These are phyloP conservation scores for Ministeria vibrans DNA, from an alignment of 78 protist genomes.

Conservation along the genomic window DNA sequence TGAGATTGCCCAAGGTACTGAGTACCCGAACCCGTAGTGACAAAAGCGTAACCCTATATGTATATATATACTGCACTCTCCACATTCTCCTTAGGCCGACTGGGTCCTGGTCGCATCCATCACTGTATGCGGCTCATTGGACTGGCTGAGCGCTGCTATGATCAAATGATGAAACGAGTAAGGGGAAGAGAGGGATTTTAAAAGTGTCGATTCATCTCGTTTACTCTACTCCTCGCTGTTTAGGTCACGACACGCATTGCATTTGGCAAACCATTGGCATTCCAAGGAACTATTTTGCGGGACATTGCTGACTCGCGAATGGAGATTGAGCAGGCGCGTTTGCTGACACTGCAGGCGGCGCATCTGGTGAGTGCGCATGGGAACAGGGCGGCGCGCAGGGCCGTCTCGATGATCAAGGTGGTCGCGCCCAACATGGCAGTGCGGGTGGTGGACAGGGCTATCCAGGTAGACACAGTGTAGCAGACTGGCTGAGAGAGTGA, in stretches of 20 bases:
- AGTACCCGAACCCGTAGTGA: neutral
- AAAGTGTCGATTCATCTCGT: too few species aligned
- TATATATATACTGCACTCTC: neutral
- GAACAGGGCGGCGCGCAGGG: slow-evolving; percentile 41
- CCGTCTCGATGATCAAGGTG: slow-evolving; percentile 61
- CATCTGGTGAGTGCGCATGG: slow-evolving; percentile 44
- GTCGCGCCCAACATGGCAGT: slow-evolving; percentile 44
- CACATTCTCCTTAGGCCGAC: slow-evolving; percentile 30
- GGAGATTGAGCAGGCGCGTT: slow-evolving; percentile 66
- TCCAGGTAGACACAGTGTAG: slow-evolving; percentile 36
- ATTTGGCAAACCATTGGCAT: slow-evolving; percentile 25
- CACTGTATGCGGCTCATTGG: slow-evolving; percentile 85
- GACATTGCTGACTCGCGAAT: slow-evolving; percentile 56
- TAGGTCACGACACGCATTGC: slow-evolving; percentile 23
- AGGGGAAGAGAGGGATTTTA: too few species aligned
- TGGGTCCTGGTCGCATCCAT: slow-evolving; percentile 84
- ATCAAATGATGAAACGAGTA: slow-evolving; percentile 33
- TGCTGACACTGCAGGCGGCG: slow-evolving; percentile 52
- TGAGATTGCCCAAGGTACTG: slow-evolving; percentile 51
- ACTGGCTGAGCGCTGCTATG: slow-evolving; percentile 43
- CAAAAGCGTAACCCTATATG: neutral
- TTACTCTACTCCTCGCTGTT: too few species aligned
- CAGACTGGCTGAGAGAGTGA: neutral
- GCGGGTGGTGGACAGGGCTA: slow-evolving; percentile 63
- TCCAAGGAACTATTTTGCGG: neutral